Evolutionary conservation across 352 stramenopile genomes (phyloP).

Genomic region (Phytopythium helicoides): DNA sequence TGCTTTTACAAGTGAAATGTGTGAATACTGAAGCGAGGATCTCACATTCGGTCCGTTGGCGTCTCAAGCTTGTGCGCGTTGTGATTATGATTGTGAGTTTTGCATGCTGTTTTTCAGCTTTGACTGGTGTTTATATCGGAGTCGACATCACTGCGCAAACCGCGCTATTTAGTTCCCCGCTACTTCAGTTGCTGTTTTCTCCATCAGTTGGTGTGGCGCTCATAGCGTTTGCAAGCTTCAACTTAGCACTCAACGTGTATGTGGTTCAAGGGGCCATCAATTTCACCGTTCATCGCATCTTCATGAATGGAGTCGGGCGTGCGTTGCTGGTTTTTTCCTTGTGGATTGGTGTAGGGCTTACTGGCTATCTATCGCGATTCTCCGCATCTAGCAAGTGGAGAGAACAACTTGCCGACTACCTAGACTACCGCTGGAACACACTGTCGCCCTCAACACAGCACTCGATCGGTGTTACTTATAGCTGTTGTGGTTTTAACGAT

Average conservation of each 20-base stretch:
- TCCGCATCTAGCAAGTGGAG: conserved; percentile 28
- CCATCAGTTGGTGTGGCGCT: conserved; percentile 28
- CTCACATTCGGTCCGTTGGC: conserved; percentile 6
- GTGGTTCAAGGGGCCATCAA: conserved; percentile 25
- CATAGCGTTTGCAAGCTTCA: conserved; percentile 25
- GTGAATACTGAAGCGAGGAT: not conserved
- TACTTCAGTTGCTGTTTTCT: conserved; percentile 50
- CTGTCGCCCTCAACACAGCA: conserved; percentile 27
- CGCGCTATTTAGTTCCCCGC: conserved; percentile 44
- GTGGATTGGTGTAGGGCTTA: conserved; percentile 28
- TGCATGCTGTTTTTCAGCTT: conserved; percentile 19
- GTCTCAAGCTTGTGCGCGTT: conserved; percentile 9
- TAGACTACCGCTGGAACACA: conserved; percentile 41
- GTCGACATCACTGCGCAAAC: conserved; percentile 34
- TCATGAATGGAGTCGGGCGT: conserved; percentile 32
- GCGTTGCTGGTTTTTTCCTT: conserved; percentile 14
- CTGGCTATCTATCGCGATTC: conserved; percentile 35
- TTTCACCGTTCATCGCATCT: conserved; percentile 38
- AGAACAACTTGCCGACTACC: conserved; percentile 20
- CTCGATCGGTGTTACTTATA: conserved; percentile 35
- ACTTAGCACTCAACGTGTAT: conserved; percentile 34
- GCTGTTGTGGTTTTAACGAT: conserved; percentile 56
- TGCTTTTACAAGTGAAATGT: not conserved
- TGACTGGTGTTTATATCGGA: conserved; percentile 29
- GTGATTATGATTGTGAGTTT: conserved; percentile 20